Base-by-base conservation (phyloP, 345 rosid genomes). In the Pistacia vera region DNA sequence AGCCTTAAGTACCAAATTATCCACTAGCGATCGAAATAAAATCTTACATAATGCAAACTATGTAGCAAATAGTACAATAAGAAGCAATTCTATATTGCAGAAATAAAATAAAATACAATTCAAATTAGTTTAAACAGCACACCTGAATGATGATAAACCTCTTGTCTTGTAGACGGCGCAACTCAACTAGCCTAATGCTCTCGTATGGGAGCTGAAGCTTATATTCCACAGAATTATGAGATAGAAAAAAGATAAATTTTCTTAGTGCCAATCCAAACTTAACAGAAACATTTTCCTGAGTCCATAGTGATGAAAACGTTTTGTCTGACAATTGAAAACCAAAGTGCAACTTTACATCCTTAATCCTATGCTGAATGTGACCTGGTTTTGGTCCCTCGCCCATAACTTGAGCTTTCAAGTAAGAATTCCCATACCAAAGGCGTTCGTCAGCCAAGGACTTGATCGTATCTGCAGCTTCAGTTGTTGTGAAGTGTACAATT, bases 131-230 rank as follows among this genome's bases (percentile, higher is more conserved):
- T 54, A 14, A 54, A 54, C 57, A 16, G 18, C 57, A 54, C 36
- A 86, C 89, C 88, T 86, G 86, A 71, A 83, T 75, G 22, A 79
- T 4, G 17, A 86, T 81, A 77, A 33, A 77, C 49, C 71, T 71
- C 16, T 25, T 76, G 68, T 17, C 52, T 5, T 1, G 25, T 2
- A 77, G 77, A 20, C 51, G 55, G 36, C 33, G 81, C 36, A 79
- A 78, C 77, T 79, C 77, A 64, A 77, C 69, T 63, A 81, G 75
- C 82, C 82, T 70, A 13, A 86, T 72, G 56, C 81, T 86, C 70
- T 83, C 85, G 44, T 77, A 81, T 35, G 75, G 77, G 33, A 83
- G 79, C 68, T 81, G 85, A 41, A 86, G 83, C 80, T 64, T 83
- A 82, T 79, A 81, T 1, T 75, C 70, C 10, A 44, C 51, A 0